phyloP scores from a whole-genome alignment of 495 filamentous ascomycete species.

The Xylaria telfairii region DNA sequence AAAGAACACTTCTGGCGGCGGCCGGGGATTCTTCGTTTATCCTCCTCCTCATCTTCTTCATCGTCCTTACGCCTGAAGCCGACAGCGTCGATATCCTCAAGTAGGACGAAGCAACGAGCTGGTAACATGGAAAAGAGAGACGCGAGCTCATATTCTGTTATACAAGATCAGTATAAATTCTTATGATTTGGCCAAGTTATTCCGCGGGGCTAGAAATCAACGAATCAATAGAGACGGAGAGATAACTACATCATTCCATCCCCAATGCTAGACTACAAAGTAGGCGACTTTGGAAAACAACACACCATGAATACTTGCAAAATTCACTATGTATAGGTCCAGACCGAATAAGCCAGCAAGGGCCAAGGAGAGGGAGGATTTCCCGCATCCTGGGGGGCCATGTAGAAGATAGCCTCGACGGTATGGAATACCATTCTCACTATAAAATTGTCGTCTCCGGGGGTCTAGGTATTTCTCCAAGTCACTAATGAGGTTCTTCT shows the following conservation, averaged over 20 bases:
- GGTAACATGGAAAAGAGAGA: conserved; percentile 64
- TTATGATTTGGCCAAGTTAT: neutral
- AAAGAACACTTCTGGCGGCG: conserved; percentile 44
- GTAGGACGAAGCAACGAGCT: conserved; percentile 60
- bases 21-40: neutral
- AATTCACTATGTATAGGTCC: conserved; percentile 59
- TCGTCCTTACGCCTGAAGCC: conserved; percentile 20
- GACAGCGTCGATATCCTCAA: conserved; percentile 65
- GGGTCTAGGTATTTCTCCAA: conserved; percentile 79
- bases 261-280: neutral
- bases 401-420: conserved; percentile 83
- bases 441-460: conserved; percentile 68
- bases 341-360: conserved; percentile 63
- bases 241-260: neutral
- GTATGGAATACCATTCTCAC: conserved; percentile 63
- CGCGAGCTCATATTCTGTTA: conserved; percentile 61
- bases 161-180: neutral
- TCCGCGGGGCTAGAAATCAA: neutral
- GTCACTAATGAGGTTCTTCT: conserved; percentile 67
- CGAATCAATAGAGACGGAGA: neutral
- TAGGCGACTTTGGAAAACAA: neutral
- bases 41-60: neutral
- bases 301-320: conserved; percentile 53
- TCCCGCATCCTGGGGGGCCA: conserved; percentile 75
- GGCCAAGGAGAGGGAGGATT: conserved; percentile 54